Evolutionary conservation across 106 monocot species (phyloP), one percentile per base, ranked within the genome.

Genomic region (Phalaenopsis aphrodite): DNA sequence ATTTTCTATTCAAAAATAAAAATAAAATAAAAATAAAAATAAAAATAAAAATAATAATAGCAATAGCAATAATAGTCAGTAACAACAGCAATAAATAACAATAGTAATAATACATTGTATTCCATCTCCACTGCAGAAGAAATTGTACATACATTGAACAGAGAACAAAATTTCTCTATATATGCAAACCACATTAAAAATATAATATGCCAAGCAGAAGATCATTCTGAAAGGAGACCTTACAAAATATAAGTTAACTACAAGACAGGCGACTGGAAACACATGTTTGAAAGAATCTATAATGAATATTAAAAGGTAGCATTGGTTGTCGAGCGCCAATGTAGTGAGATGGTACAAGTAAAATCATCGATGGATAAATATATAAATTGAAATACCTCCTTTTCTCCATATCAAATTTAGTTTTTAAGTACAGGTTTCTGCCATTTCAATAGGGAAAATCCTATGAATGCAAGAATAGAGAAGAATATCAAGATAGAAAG

Each of bases 401-500:
- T 72, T 83, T 90, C 81, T 85, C 85, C 45, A 81, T 66, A 68
- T 87, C 87, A 57, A 78, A 87, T 41, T 85, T 90, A 17, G 87
- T 87, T 81, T 81, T 12, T 47, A 49, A 52, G 9, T 78, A 76
- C 83, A 23, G 87, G 55, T 71, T 81, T 84, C 78, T 58, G 80
- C 89, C 89, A 85, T 71, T 65, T 83, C 16, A 80, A 87, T 3
- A 78, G 24, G 21, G 43, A 78, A 56, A 76, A 85, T 19, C 77
- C 78, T 24, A 77, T 43, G 23, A 76, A 67, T 19, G 71, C 37
- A 43, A 84, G 66, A 3, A 84, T 41, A 0, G 75, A 56, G 39
- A 79, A 48, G 5, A 85, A 9, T 9, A 78, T 8, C 6, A 80
- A 23, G 48, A 77, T 64, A 61, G 69, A 74, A n/a, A 69, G 21